Conservation (phyloP, 106 monocot species). For the Ottelia alismoides region DNA sequence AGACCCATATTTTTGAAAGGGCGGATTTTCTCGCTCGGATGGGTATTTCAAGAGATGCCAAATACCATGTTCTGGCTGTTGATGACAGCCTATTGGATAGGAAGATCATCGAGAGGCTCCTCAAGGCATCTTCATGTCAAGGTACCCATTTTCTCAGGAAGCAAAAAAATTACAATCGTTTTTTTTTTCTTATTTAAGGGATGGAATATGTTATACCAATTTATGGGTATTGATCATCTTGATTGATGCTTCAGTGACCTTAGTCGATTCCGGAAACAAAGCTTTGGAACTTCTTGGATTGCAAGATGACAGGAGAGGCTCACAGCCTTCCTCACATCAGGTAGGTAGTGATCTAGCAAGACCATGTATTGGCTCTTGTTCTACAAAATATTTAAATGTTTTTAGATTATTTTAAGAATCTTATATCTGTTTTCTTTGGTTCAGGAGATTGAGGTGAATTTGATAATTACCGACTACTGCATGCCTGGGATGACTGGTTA, state of each 20-base stretch:
- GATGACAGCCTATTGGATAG: constrained; percentile 83
- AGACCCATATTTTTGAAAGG: too few relatives aligned
- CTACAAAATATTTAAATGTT: too few relatives aligned
- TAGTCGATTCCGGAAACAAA: constrained; percentile 63
- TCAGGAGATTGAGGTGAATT: constrained; percentile 72
- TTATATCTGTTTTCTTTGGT: too few relatives aligned
- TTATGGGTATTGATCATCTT: constrained; percentile 2
- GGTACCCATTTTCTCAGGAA: constrained; percentile 21
- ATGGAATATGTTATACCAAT: too few relatives aligned
- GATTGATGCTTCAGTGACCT: constrained; percentile 24
- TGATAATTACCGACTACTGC: constrained; percentile 77
- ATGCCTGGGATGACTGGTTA: constrained; percentile 95
- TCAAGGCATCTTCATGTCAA: constrained; percentile 74
- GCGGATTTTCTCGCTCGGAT: too few relatives aligned
- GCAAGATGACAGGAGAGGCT: constrained; percentile 21
- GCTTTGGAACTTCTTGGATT: constrained; percentile 55
- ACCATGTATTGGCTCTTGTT: background rate
- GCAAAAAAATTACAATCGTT: background rate
- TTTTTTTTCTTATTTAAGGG: background rate
- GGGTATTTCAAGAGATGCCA: constrained; percentile 20
- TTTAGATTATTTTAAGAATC: too few relatives aligned
- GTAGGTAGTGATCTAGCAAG: constrained; percentile 6
- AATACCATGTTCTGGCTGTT: constrained; percentile 79
- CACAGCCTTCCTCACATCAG: constrained; percentile 5
- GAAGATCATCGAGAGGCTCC: constrained; percentile 85